Base-by-base conservation (phyloP, 2,329 filamentous ascomycete genomes). In the Ceratocystis huliohia region DNA sequence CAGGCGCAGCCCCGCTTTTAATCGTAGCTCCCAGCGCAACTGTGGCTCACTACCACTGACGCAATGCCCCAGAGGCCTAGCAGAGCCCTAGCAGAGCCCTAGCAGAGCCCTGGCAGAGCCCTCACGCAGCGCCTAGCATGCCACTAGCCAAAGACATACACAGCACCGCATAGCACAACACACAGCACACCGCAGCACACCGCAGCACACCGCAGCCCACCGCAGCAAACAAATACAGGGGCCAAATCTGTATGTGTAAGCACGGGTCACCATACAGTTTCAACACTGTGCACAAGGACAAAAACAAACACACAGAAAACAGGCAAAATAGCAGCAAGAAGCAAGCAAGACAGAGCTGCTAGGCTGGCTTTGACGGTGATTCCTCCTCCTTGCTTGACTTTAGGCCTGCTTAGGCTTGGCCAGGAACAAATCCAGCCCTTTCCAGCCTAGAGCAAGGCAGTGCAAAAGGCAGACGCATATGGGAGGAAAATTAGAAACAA, bases 361-460 rank as follows among this genome's bases (percentile, higher is more conserved):
- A 10, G 37, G 37, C 33, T 59, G 56, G 56, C 56, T 59, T 37
- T 37, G 28, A 59, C 56, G n/a, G 7, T 59, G 28, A n/a, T 59
- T 33, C n/a, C 15, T 17, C 4, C 22, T 57, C 28, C n/a, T 30
- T 33, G 53, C 53, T 1, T 15, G 37, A 41, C 10, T 15, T 5
- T 4, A 41, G 37, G 37, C 10, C 13, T 41, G 37, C 37, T 41
- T 41, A 3, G 37, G 37, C 37, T 41, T 30, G 56, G 56, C 56
- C 28, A n/a, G 33, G 25, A 37, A 37, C 56, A 59, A 37, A 15
- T 15, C 37, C 37, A 41, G 37, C 37, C 56, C n/a, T 56, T 56
- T 59, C n/a, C 6, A 33, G 30, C 8, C 56, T 59, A 59, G 56
- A 59, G 56, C 48, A 59, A 59, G 56, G 56, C 56, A 33, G 56